Base-by-base conservation (phyloP, 441 rosid genomes). In the Dalechampia spathulata region DNA sequence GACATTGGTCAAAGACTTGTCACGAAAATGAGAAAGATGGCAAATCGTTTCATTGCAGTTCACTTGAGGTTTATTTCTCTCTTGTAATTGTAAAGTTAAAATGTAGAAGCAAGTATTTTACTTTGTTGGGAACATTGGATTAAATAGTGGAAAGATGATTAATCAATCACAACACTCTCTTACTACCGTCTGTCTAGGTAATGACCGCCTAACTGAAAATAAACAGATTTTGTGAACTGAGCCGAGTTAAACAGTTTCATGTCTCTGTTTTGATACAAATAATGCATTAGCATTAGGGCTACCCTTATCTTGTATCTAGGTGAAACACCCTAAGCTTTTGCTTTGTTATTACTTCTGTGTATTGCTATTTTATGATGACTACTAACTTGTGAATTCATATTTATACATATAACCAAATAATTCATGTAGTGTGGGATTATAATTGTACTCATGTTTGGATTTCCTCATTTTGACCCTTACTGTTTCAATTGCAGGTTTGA, bases 1-100 rank as follows among this genome's bases (percentile, higher is more conserved):
- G 72, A 78, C 57, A 78, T 85, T 75, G 97, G 97, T 50, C 81
- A 81, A 73, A 79, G 72, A 61, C 77, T 90, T 39, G 96, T 85
- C 49, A 74, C 14, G 72, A 83, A 80, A 73, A 85, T 93, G 96
- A 73, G 78, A 68, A 75, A 68, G 55, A 90, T 82, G 91, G 79
- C 93, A 56, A 74, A 63, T 69, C 90, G 82, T 48, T 93, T 75
- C 61, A 79, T 90, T 62, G 96, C 99, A 38, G 74, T 93, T 65
- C 99, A 93, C 66, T 74, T 90, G 76, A 83, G 99, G 97, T 87
- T 63, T 58, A 70, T 59, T 42, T 37, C 20, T 20, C 27, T 48
- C 46, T 22, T 43, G 57, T 51, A 11, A 5, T 36, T 36, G 39
- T 28, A 28, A 36, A 36, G 39, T 36, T 36, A 30, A 40, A 39